These are phyloP conservation scores for Jimgerdemannia flammicorona DNA, from an alignment of 192 early-diverging fungal genomes.

Conservation along the genomic window DNA sequence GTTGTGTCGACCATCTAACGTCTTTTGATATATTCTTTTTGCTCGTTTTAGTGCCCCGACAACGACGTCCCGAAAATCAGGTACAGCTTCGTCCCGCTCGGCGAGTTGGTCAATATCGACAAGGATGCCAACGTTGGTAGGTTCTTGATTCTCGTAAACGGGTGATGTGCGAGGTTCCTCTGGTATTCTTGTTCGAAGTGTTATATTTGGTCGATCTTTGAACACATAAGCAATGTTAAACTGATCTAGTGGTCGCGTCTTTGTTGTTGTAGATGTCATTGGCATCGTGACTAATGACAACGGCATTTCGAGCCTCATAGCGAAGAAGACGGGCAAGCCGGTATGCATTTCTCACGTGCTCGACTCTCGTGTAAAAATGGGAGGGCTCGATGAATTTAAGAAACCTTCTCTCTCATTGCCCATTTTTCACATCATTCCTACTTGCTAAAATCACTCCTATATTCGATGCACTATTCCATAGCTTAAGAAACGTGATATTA, in stretches of 20 bases:
- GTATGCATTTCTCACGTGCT: constrained; percentile 25
- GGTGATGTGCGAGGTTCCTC: neutral
- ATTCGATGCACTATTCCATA: constrained; percentile 14
- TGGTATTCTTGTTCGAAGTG: constrained; percentile 6
- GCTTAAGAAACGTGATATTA: constrained; percentile 81
- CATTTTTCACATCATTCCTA: neutral
- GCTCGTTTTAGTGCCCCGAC: constrained; percentile 44
- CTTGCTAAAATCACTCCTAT: constrained; percentile 1
- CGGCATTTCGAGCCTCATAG: constrained; percentile 54
- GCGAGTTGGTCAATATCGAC: constrained; percentile 60
- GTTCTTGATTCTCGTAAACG: constrained; percentile 6
- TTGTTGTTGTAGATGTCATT: constrained; percentile 62
- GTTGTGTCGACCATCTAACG: neutral
- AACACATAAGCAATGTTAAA: neutral
- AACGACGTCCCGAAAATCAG: constrained; percentile 44
- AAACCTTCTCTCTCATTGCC: neutral
- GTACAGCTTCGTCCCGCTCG: constrained; percentile 70
- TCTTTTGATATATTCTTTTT: neutral
- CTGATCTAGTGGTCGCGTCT: neutral
- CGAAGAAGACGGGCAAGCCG: constrained; percentile 53
- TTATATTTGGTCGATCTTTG: no score
- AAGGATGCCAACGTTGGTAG: constrained; percentile 64
- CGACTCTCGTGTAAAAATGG: no score
- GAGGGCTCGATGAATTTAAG: no score
- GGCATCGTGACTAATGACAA: constrained; percentile 65